Percentiles rank a stretch among this genome's conserved stretches.
Conservation (phyloP, 768 basidiomycete species). For the Tulasnella sp. region DNA sequence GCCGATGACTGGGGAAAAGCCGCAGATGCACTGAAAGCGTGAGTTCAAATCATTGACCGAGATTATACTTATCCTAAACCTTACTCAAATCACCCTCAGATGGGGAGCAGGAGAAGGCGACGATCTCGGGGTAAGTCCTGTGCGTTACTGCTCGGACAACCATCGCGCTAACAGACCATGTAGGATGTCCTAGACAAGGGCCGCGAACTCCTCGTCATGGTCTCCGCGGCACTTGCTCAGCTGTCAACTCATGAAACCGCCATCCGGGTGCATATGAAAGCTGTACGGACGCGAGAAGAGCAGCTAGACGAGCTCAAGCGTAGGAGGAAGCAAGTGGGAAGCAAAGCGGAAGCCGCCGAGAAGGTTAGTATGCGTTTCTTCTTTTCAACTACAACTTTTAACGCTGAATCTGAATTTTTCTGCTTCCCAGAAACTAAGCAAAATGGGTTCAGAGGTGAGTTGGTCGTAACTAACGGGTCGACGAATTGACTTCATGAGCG, state of each 20-base stretch:
- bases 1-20: conserved; percentile 55
- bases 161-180: conserved; percentile 11
- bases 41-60: not conserved
- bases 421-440: conserved; percentile 49
- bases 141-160: conserved; percentile 2
- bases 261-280: conserved; percentile 65
- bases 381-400: not conserved
- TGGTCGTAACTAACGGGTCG: not conserved
- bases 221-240: conserved; percentile 50
- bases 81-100: too few relatives aligned
- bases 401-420: not conserved
- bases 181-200: conserved; percentile 71
- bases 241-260: conserved; percentile 61
- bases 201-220: conserved; percentile 51
- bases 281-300: conserved; percentile 76
- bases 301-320: conserved; percentile 63
- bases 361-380: conserved; percentile 23
- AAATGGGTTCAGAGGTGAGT: conserved; percentile 61
- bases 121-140: conserved; percentile 48
- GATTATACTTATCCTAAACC: too few relatives aligned
- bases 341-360: conserved; percentile 73
- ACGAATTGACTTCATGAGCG: not conserved
- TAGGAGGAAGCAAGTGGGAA: conserved; percentile 49
- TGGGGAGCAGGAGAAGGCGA: conserved; percentile 74
- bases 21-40: conserved; percentile 55